Evolutionary conservation across 495 filamentous ascomycete species (phyloP).

Genomic region (Penicillium longicatenatum): DNA sequence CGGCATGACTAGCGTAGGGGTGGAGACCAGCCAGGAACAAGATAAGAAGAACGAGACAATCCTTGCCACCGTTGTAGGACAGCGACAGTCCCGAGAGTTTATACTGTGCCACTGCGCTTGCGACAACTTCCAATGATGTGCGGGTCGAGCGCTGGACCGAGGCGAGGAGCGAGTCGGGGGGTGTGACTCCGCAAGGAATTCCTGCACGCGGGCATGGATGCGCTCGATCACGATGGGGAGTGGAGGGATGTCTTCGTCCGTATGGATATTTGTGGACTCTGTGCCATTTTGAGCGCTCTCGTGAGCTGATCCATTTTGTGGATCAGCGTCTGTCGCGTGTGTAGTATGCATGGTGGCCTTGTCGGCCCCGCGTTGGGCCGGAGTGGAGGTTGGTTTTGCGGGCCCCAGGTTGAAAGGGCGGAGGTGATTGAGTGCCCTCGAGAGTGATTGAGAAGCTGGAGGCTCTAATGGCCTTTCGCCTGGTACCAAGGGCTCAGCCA

Average conservation of each 20-base stretch:
- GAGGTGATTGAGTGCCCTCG: slow-evolving; percentile 19
- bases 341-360: slow-evolving; percentile 3
- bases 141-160: slow-evolving; percentile 73
- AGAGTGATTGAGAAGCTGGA: not conserved
- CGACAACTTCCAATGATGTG: slow-evolving; percentile 68
- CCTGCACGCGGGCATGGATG: slow-evolving; percentile 63
- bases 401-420: slow-evolving; percentile 17
- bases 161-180: slow-evolving; percentile 56
- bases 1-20: slow-evolving; percentile 17
- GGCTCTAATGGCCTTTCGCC: slow-evolving; percentile 5
- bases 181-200: slow-evolving; percentile 66
- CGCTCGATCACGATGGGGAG: slow-evolving; percentile 55
- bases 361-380: slow-evolving; percentile 19
- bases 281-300: slow-evolving; percentile 8
- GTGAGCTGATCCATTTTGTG: slow-evolving; percentile 15
- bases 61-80: slow-evolving; percentile 97
- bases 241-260: slow-evolving; percentile 20
- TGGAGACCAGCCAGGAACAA: slow-evolving; percentile 75
- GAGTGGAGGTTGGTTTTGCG: not conserved
- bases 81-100: slow-evolving; percentile 77
- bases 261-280: not conserved
- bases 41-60: slow-evolving; percentile 92
- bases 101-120: slow-evolving; percentile 70
- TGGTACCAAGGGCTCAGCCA: slow-evolving; percentile 15
- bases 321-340: slow-evolving; percentile 8